phyloP scores from a whole-genome alignment of 2,329 filamentous ascomycete genomes.

The Drechslerella dactyloides region DNA sequence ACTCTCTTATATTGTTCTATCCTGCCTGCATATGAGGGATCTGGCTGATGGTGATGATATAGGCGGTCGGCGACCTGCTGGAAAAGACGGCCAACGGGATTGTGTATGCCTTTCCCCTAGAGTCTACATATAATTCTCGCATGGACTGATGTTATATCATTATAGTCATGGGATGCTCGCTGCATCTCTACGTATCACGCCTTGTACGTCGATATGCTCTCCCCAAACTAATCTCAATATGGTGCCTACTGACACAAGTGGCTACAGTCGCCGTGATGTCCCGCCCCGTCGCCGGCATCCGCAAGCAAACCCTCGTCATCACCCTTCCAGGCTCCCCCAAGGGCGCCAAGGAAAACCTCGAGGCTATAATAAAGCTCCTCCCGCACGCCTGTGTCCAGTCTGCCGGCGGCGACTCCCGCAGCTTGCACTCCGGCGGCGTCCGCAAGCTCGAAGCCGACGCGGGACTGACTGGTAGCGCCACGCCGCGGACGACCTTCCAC shows the following conservation, averaged over 20 bases:
- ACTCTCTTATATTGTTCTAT: too few species aligned
- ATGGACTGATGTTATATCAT: conserved; percentile 8
- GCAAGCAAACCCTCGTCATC: conserved; percentile 79
- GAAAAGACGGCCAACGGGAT: conserved; percentile 87
- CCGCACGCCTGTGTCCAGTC: conserved; percentile 95
- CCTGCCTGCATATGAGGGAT: conserved; percentile 2
- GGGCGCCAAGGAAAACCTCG: conserved; percentile 89
- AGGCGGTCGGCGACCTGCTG: conserved; percentile 80
- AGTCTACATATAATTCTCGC: not conserved
- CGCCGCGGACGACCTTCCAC: conserved; percentile 52
- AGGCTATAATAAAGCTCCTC: conserved; percentile 84
- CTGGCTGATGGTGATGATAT: conserved; percentile 4
- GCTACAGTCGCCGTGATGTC: conserved; percentile 90
- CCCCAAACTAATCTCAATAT: not conserved
- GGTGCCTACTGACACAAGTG: conserved; percentile 52
- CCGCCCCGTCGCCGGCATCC: conserved; percentile 84
- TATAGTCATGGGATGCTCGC: conserved; percentile 88
- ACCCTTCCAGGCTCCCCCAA: conserved; percentile 95
- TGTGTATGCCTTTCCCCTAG: conserved; percentile 64
- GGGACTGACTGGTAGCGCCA: conserved; percentile 62
- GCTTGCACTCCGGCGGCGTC: conserved; percentile 78
- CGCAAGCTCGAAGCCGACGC: conserved; percentile 85
- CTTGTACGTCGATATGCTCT: conserved; percentile 68
- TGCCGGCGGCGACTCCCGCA: conserved; percentile 79
- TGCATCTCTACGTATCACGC: conserved; percentile 81